Conservation (phyloP, 2,329 filamentous ascomycete species). For the Aspergillus novoparasiticus region DNA sequence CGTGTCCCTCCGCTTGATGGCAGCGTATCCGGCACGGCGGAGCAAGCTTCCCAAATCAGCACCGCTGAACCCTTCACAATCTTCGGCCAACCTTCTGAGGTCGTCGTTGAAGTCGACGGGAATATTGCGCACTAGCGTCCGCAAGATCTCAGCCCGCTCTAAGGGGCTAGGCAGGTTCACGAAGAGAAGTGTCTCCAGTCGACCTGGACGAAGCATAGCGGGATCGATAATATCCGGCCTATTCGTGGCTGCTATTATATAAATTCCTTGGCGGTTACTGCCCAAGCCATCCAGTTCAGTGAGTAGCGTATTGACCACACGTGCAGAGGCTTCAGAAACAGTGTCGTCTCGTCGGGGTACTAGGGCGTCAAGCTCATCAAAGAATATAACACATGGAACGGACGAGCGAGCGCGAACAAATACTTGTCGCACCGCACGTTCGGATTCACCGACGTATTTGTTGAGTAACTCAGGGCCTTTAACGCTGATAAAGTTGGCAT, state of each 20-base stretch:
- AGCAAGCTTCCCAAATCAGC: slow-evolving; percentile 64
- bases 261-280: slow-evolving; percentile 78
- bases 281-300: slow-evolving; percentile 87
- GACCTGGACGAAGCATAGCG: slow-evolving; percentile 88
- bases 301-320: slow-evolving; percentile 92
- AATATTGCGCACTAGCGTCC: slow-evolving; percentile 60
- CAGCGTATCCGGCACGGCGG: slow-evolving; percentile 60
- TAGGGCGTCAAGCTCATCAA: slow-evolving; percentile 93
- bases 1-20: slow-evolving; percentile 52
- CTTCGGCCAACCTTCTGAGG: slow-evolving; percentile 67
- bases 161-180: slow-evolving; percentile 79
- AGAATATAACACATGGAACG: slow-evolving; percentile 93
- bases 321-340: slow-evolving; percentile 77
- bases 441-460: slow-evolving; percentile 96
- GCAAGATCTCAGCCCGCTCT: slow-evolving; percentile 83
- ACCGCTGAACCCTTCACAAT: slow-evolving; percentile 77
- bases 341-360: slow-evolving; percentile 80
- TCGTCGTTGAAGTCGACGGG: slow-evolving; percentile 55
- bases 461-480: slow-evolving; percentile 95
- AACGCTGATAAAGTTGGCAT: slow-evolving; percentile 97
- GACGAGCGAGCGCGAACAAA: slow-evolving; percentile 86
- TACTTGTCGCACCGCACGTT: slow-evolving; percentile 87
- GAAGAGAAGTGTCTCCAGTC: slow-evolving; percentile 84
- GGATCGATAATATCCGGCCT: slow-evolving; percentile 94
- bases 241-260: slow-evolving; percentile 93